Base-by-base conservation (phyloP, 441 rosid species). In the Adansonia grandidieri region DNA sequence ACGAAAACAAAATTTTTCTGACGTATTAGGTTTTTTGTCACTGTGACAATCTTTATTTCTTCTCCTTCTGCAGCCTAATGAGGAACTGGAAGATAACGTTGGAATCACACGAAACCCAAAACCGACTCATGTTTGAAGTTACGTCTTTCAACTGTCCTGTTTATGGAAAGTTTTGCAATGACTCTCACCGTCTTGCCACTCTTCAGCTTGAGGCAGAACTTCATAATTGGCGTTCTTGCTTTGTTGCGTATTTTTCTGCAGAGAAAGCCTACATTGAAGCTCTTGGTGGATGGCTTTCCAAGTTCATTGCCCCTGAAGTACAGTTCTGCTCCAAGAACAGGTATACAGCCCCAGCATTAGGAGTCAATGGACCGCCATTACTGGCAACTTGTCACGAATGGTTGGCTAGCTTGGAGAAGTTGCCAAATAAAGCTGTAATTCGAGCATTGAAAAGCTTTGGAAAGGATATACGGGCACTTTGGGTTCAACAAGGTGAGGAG, bases 181-280 rank as follows among this genome's bases (percentile, higher is more conserved):
- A 89, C 73, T 89, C 87, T 66, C 88, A 87, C 51, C 85, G 86
- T n/a, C 90, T 85, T 15, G 90, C 94, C n/a, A 88, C 87, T 20
- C 85, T 86, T 64, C 87, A 88, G 82, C 88, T 91, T 5, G 89
- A 80, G 81, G 90, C 89, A 22, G 92, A 86, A 44, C 76, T 89
- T 57, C 85, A 82, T 64, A 82, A 82, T 53, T 91, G 94, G 92
- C 74, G 76, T 9, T 37, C 75, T 50, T 82, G 85, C 80, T 87
- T 91, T 22, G 28, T 75, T 3, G 78, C 75, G 9, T 88, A 81
- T 77, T 64, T 87, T 42, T 57, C 87, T 28, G 72, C 88, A 9
- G 90, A 89, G 58, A 89, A 85, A 73, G 77, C 85, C 58, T 91
- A 91, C 61, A 80, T 89, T 66, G 85, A 87, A 82, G 87, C 91